Conservation (phyloP, 768 basidiomycete genomes). For the Arthromyces matolae region DNA sequence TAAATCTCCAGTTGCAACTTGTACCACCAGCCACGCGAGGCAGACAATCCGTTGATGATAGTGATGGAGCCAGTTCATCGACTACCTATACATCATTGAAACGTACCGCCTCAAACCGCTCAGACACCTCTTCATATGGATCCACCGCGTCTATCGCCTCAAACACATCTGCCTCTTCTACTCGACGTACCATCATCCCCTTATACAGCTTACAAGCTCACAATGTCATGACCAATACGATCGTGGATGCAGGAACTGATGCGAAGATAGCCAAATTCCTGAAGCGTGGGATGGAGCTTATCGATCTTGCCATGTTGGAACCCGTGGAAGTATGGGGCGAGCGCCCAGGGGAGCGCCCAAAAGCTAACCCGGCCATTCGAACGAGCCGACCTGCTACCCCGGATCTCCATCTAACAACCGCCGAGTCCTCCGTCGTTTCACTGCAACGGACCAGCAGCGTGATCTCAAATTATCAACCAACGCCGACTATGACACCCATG, state of each 20-base stretch:
- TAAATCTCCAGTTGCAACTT: conserved; percentile 16
- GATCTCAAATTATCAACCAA: conserved; percentile 3
- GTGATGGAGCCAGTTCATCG: conserved; percentile 12
- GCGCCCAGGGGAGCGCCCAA: conserved; percentile 16
- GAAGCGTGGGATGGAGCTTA: conserved; percentile 70
- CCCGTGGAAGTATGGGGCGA: conserved; percentile 72
- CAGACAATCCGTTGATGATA: conserved; percentile 45
- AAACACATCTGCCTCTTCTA: conserved; percentile 37
- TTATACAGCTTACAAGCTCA: conserved; percentile 87
- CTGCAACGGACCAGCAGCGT: conserved; percentile 4
- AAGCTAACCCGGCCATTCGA: conserved; percentile 9
- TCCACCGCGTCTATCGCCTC: conserved; percentile 40
- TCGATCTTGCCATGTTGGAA: conserved; percentile 75
- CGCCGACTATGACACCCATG: conserved; percentile 9
- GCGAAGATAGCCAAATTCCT: conserved; percentile 79
- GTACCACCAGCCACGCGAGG: conserved; percentile 53
- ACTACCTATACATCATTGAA: conserved; percentile 25
- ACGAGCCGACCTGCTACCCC: conserved; percentile 25
- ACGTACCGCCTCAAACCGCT: conserved; percentile 57
- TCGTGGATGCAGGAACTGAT: conserved; percentile 86
- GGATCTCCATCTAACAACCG: conserved; percentile 14
- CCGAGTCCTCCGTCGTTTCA: conserved; percentile 19
- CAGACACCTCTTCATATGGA: conserved; percentile 43
- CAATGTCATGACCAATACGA: conserved; percentile 80
- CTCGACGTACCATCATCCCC: conserved; percentile 76